Base-by-base conservation (phyloP, 805 yeast genomes). In the Monosporozyma yasuniensis region DNA sequence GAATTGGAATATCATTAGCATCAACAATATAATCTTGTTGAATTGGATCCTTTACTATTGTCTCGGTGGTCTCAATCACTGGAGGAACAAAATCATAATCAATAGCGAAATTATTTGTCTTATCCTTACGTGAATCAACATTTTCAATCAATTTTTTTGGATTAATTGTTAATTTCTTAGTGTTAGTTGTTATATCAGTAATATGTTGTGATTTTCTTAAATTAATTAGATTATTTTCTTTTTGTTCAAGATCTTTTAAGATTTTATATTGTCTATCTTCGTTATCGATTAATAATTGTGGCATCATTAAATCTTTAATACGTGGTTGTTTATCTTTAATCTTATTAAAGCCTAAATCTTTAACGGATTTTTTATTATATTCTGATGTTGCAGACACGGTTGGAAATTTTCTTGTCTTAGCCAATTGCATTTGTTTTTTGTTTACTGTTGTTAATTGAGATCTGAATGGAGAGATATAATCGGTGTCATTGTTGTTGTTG, bases 291-390 rank as follows among this genome's bases (percentile, higher is more conserved):
- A 65, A 46, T 46, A 59, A 57, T 11, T 52, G 27, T 2, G 69
- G 69, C 47, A 65, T 62, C 12, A 54, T 53, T 19, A 65, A 63
- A 49, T 65, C 69, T 50, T 59, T 64, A 3, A 66, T 64, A 18
- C 62, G 50, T 32, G 54, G 57, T 12, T 57, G 52, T 0, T 47
- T 42, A 22, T 54, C 55, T 18, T 47, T 51, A 1, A 64, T 44
- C 16, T 50, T 56, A 12, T 56, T 58, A 48, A 57, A 64, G 22
- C 68, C 68, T 41, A 60, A 30, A 39, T 63, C 58, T n/a, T 55
- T 54, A 2, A 61, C 57, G 21, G 47, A 47, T 11, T 51, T 50
- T 34, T 54, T 50, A 22, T 52, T 54, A 42, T 52, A 58, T 14
- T 52, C 56, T 1, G 63, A 56, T 4, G 60, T 57, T 4, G 68